Percentiles rank a stretch among this genome's conserved stretches.
These are phyloP conservation scores for Sugiyamaella castrensis DNA, from an alignment of 1,139 yeast species.

Conservation along the genomic window DNA sequence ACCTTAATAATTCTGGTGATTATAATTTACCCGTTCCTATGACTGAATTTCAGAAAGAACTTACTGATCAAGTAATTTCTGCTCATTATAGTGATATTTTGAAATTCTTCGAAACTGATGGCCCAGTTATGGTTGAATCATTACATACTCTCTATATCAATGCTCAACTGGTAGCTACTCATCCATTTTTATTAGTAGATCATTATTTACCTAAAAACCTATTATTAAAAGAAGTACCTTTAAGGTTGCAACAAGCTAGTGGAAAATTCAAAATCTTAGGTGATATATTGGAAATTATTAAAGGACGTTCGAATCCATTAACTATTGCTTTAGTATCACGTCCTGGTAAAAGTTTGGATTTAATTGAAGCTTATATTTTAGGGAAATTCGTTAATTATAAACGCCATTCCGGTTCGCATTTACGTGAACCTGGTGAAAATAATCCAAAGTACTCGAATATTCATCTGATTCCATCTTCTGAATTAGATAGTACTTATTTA, in stretches of 20 bases:
- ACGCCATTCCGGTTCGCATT: conserved; percentile 58
- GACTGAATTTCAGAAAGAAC: conserved; percentile 82
- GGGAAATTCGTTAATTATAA: conserved; percentile 66
- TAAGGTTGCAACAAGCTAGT: conserved; percentile 71
- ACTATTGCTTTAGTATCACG: conserved; percentile 53
- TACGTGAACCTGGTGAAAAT: conserved; percentile 25
- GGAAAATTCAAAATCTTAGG: conserved; percentile 77
- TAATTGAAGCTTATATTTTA: conserved; percentile 69
- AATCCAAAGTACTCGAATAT: conserved; percentile 31
- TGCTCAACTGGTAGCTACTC: conserved; percentile 77
- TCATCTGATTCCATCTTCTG: conserved; percentile 35
- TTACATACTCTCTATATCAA: conserved; percentile 70
- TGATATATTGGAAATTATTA: conserved; percentile 45
- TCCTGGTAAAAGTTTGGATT: conserved; percentile 65
- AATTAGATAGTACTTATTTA: conserved; percentile 29
- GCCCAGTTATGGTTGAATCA: conserved; percentile 50
- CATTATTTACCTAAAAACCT: conserved; percentile 85
- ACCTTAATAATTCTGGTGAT: conserved; percentile 50
- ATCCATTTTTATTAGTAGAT: conserved; percentile 80
- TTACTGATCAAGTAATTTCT: conserved; percentile 90
- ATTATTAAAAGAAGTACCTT: conserved; percentile 72
- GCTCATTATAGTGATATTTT: conserved; percentile 87
- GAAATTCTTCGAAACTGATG: conserved; percentile 72
- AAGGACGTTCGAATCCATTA: conserved; percentile 36
- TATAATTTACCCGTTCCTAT: conserved; percentile 82